A percentile compares a stretch with the other conserved stretches of the same genome.
Evolutionary conservation across 768 basidiomycete species (phyloP).

Genomic region (Rhodotorula toruloides): DNA sequence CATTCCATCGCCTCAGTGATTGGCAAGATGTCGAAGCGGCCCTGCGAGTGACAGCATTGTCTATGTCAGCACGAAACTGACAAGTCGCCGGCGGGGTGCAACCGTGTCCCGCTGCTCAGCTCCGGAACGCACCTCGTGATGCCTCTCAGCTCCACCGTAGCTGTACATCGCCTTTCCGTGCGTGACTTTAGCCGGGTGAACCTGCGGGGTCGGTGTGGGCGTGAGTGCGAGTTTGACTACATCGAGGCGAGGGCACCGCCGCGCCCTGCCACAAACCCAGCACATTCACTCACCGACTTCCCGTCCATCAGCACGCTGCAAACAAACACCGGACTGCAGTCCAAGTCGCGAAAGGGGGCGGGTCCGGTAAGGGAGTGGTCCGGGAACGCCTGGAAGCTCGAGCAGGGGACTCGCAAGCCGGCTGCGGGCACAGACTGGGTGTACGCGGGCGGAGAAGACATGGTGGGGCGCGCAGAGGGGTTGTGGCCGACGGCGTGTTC

Average conservation of each 20-base stretch:
- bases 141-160: constrained; percentile 13
- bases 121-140: constrained; percentile 51
- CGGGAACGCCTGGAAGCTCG: constrained; percentile 53
- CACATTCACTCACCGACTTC: background rate
- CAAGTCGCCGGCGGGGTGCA: constrained; percentile 50
- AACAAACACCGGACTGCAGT: constrained; percentile 61
- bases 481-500: background rate
- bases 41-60: constrained; percentile 49
- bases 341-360: constrained; percentile 58
- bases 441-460: constrained; percentile 19
- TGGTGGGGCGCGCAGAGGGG: background rate
- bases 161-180: constrained; percentile 10
- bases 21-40: constrained; percentile 70
- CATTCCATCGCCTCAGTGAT: constrained; percentile 62
- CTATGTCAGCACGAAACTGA: background rate
- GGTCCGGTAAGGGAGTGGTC: constrained; percentile 49
- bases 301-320: constrained; percentile 67
- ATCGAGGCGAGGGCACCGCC: too few species aligned
- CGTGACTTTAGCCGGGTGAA: constrained; percentile 81
- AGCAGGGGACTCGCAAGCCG: constrained; percentile 40
- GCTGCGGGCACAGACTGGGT: background rate
- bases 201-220: constrained; percentile 38
- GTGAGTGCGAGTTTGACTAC: background rate
- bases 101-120: too few species aligned
- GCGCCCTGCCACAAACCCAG: too few species aligned